Evolutionary conservation across 164 flowering plant species (phyloP).

Genomic region (Magnolia kwangsiensis): DNA sequence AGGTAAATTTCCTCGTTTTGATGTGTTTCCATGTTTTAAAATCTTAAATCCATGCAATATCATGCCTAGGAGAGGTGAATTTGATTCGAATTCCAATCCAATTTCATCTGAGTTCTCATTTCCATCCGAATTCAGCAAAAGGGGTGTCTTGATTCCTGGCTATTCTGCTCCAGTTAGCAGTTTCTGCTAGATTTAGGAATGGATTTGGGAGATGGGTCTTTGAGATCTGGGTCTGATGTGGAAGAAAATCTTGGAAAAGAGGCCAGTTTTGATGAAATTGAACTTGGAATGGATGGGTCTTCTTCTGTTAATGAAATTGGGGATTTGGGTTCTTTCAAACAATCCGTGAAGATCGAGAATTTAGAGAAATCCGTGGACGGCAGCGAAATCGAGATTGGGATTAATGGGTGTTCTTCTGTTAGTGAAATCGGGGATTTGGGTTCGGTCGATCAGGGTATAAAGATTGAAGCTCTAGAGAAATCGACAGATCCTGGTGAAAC

Average conservation of each 20-base stretch:
- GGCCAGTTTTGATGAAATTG: conserved; percentile 15
- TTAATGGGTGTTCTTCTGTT: not conserved
- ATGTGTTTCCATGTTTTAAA: not conserved
- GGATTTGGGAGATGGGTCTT: conserved; percentile 8
- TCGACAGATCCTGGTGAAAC: not conserved
- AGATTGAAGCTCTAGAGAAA: not conserved
- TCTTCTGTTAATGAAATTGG: conserved; percentile 15
- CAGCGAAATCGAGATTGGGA: not conserved
- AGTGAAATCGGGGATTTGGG: not conserved
- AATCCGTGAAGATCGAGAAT: not conserved
- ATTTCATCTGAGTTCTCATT: not conserved
- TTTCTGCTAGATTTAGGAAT: conserved; percentile 1
- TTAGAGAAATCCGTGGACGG: not conserved
- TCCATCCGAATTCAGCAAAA: not conserved
- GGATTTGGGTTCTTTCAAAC: not conserved
- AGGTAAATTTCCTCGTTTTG: not conserved
- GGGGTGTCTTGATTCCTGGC: not conserved
- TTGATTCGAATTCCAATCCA: not conserved
- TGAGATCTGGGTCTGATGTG: conserved; percentile 4
- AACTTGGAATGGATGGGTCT: conserved; percentile 31
- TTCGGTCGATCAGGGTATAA: not conserved
- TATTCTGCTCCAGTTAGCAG: not conserved
- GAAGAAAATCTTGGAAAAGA: conserved; percentile 9
- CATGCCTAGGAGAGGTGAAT: not conserved
- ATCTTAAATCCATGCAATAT: not conserved